Percentiles rank a stretch among this genome's conserved stretches.
phyloP scores from a whole-genome alignment of 164 flowering plant genomes.

The Macadamia integrifolia region DNA sequence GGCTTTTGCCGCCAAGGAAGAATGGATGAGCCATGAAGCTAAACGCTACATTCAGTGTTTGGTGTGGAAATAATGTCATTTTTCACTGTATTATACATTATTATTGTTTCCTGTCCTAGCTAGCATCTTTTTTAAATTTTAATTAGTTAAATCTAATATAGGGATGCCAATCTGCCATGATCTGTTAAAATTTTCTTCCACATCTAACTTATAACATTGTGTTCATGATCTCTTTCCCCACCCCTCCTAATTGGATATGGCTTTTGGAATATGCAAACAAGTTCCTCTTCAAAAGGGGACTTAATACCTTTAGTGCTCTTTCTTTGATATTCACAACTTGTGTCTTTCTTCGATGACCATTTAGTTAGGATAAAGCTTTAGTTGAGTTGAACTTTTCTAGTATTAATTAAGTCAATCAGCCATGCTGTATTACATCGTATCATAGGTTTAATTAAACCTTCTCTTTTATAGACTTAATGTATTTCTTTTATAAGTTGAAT shows the following conservation, averaged over 20 bases:
- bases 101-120: too few relatives aligned
- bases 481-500: too few relatives aligned
- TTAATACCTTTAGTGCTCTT: too few relatives aligned
- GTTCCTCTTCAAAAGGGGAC: not conserved
- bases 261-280: not conserved
- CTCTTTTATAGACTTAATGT: too few relatives aligned
- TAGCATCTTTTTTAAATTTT: not conserved
- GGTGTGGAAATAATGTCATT: constrained; percentile 39
- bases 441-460: too few relatives aligned
- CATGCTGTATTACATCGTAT: too few relatives aligned
- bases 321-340: too few relatives aligned
- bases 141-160: not conserved
- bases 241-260: not conserved
- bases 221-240: not conserved
- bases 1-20: constrained; percentile 69
- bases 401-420: too few relatives aligned
- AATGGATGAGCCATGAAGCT: constrained; percentile 54
- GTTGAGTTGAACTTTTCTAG: too few relatives aligned
- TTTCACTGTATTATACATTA: not conserved
- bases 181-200: not conserved
- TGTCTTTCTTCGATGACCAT: too few relatives aligned
- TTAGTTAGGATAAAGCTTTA: too few relatives aligned
- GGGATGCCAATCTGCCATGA: not conserved
- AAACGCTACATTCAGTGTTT: constrained; percentile 42
- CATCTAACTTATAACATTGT: not conserved